Base-by-base conservation (phyloP, 208 protist species). In the Leishmania gerbilli region DNA sequence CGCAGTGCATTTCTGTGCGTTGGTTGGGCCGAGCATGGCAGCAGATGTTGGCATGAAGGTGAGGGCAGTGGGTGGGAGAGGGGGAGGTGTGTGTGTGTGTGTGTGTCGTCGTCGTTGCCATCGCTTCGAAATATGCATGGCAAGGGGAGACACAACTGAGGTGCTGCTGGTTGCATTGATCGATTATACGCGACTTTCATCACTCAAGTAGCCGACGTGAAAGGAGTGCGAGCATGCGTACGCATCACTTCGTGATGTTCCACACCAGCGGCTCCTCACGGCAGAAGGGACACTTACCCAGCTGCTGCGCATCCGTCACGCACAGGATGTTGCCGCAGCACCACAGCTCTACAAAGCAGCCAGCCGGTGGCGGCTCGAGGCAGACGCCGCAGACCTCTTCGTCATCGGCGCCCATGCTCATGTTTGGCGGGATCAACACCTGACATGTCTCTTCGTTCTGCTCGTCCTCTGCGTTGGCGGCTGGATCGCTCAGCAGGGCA, bases 291-390 rank as follows among this genome's bases (percentile, higher is more conserved):
- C 94, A 97, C 58, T 85, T 87, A 37, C 92, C 93, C 31, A 97
- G 65, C 65, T 93, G 84, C 74, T 95, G 89, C 1, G 94, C 94
- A 72, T 97, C 94, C 19, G 71, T 77, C 60, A 96, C 91, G 77
- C 94, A 97, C 17, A 97, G 82, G 2, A 95, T 86, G 76, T 97
- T 97, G 24, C 89, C 87, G 80, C 94, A 97, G 79, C 94, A 97
- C 91, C 90, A 95, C 65, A 95, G 77, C 82, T 93, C 87, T 37
- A 95, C 92, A 80, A 91, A 95, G 77, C 77, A 85, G 67, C 88
- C 90, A 0, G 82, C 78, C 21, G 65, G 74, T 2, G 94, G 94
- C 5, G 60, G 75, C 72, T 97, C 94, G 27, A 97, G 87, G 75
- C 94, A 97, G 15, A 97, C 90, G n/a, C 92, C 94, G 77, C 94